Evolutionary conservation across 2,329 filamentous ascomycete genomes (phyloP).

Genomic region (Sclerotinia subarctica): DNA sequence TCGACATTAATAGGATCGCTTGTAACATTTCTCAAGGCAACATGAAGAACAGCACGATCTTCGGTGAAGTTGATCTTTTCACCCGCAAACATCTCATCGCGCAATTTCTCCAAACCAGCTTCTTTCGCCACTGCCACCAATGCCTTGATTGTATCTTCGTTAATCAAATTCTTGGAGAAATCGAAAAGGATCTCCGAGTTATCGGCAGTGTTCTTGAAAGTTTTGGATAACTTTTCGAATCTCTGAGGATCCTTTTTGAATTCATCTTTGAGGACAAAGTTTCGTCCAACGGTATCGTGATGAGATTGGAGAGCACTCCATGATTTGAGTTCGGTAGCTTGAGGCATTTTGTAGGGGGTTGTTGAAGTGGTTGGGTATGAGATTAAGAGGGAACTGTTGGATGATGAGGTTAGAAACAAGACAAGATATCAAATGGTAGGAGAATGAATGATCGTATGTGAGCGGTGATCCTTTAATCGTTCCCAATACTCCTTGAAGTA

Average conservation of each 20-base stretch:
- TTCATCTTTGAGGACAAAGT: slow-evolving; percentile 88
- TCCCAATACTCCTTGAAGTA: background rate
- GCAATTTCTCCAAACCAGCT: slow-evolving; percentile 85
- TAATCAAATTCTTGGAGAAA: slow-evolving; percentile 98
- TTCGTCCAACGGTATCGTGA: slow-evolving; percentile 80
- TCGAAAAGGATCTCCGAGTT: slow-evolving; percentile 90
- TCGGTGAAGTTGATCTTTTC: slow-evolving; percentile 99
- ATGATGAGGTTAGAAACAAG: background rate
- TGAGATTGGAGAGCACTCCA: slow-evolving; percentile 92
- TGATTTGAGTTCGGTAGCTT: slow-evolving; percentile 79
- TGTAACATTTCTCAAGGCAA: slow-evolving; percentile 85
- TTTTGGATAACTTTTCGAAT: slow-evolving; percentile 86
- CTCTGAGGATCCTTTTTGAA: slow-evolving; percentile 85
- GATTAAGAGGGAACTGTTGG: background rate
- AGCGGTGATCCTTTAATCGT: background rate
- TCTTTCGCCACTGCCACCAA: slow-evolving; percentile 89
- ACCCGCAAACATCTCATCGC: slow-evolving; percentile 95
- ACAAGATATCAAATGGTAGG: background rate
- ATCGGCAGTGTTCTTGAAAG: slow-evolving; percentile 75
- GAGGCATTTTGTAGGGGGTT: slow-evolving; percentile 58
- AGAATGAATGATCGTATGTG: background rate
- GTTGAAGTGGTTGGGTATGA: background rate
- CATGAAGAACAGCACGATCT: slow-evolving; percentile 91
- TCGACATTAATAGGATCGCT: slow-evolving; percentile 82
- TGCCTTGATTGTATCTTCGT: slow-evolving; percentile 83